Evolutionary conservation across 1,284 basidiomycete species (phyloP), one percentile per base, ranked within the genome.

Genomic region (Rhodotorula sp.): DNA sequence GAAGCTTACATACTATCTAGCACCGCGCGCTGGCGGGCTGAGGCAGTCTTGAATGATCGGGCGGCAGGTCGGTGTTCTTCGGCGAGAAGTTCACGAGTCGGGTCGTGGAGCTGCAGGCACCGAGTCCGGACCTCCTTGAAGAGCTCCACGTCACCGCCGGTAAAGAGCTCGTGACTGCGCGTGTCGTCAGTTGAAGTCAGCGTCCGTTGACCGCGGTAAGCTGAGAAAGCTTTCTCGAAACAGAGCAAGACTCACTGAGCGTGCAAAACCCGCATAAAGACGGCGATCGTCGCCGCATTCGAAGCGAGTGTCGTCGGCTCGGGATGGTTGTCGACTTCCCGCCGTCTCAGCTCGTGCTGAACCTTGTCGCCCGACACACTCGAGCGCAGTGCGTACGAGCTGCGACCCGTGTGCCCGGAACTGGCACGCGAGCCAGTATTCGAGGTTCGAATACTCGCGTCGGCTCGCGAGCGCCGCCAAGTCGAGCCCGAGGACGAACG

Each of bases 21-120:
- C 34, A 34, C 34, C 34, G 34, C 34, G 34, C 34, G 34, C 34
- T 34, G 34, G 34, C 34, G 34, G 34, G 34, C 34, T 34, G 34
- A 34, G 34, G 34, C 34, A 34, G 34, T 34, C 34, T 34, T 34
- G 34, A 34, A 34, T 34, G 34, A 34, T 34, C 95, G 38, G 95
- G 94, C 80, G 99, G 95, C 54, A 87, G 85, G 74, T 97, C 93
- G 54, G 89, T 87, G 50, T 80, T 78, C 38, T 89, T 89, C 6
- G 97, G 95, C 23, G 87, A 87, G n/a, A 99, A 87, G 80, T 90
- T 93, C 91, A 99, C 95, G 64, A 99, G 87, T 66, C 95, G 90
- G 47, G 97, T 34, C 97, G 80, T 99, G 92, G 54, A 98, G 89
- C 81, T 98, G 95, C 58, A 99, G 85, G 79, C 95, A 97, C 59